Evolutionary conservation across 140 eudicot species (phyloP), one percentile per base, ranked within the genome.

Genomic region (Flaveria floridana): DNA sequence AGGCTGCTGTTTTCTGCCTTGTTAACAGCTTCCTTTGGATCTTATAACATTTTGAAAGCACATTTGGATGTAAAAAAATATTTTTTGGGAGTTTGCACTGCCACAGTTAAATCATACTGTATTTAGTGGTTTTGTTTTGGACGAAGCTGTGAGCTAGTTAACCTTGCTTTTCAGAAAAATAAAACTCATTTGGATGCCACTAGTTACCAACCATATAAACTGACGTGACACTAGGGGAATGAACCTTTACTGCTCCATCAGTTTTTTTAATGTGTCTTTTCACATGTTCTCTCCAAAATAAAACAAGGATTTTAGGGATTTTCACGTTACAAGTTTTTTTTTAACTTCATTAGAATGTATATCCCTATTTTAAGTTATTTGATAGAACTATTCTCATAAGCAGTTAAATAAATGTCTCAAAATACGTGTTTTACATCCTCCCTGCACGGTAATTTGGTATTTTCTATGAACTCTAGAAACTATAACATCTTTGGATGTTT

Each of bases 11-110:
- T 16, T 28, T 61, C 6, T 28, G 71, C 18, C 61, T 1, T 72
- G 25, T 58, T 57, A 10, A 42, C n/a, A 23, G 0, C 28, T 20
- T 30, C 15, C 3, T 47, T 58, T 63, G 70, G 59, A 74, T 62
- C 48, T 46, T 44, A n/a, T 7, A 16, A 65, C 65, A 48, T 25
- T 30, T 63, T 48, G 39, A 74, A 52, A 74, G 62, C 64, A 19
- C n/a, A 37, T 59, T 18, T 39, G n/a, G 71, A 47, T 3, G 44
- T 42, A 20, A 73, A 15, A 14, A 3, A 6, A 10, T 28, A 26
- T 42, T 19, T 26, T 39, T 46, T 37, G 44, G 6, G 73, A 30
- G 55, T 65, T 50, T 37, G 4, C 37, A 12, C 26, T 21, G 23
- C 52, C 73, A 12, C 4, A 16, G 25, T 51, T 20, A 57, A 34